These are phyloP conservation scores for Pichia thaimueangensis DNA, from an alignment of 805 yeast genomes.

Conservation along the genomic window DNA sequence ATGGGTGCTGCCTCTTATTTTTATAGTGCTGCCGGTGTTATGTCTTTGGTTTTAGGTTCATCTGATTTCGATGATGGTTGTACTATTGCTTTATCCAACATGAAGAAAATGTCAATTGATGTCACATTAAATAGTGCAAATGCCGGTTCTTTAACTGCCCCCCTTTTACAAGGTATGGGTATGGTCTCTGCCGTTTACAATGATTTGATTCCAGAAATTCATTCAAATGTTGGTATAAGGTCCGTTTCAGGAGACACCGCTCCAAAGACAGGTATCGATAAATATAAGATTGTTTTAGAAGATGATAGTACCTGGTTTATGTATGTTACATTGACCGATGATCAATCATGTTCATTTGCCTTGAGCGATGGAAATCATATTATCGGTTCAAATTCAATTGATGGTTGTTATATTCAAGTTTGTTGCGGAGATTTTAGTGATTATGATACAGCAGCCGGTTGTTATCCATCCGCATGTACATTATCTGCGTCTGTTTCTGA, in stretches of 20 bases:
- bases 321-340: conserved; percentile 34
- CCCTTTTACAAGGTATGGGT: conserved; percentile 59
- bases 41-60: conserved; percentile 52
- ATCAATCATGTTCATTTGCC: conserved; percentile 24
- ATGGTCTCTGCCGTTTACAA: conserved; percentile 45
- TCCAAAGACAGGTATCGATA: conserved; percentile 27
- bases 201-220: conserved; percentile 38
- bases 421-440: conserved; percentile 37
- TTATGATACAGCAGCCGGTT: conserved; percentile 64
- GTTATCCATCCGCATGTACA: conserved; percentile 36
- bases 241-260: conserved; percentile 33
- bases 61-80: conserved; percentile 38
- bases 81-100: conserved; percentile 37
- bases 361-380: conserved; percentile 32
- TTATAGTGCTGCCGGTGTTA: conserved; percentile 48
- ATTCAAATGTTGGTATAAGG: conserved; percentile 40
- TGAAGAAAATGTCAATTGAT: conserved; percentile 46
- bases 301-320: conserved; percentile 44
- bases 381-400: conserved; percentile 33
- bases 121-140: conserved; percentile 34
- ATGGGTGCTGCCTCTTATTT: conserved; percentile 46
- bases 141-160: conserved; percentile 36
- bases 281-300: conserved; percentile 35
- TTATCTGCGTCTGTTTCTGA: conserved; percentile 38
- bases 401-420: conserved; percentile 42